Base-by-base conservation (phyloP, 106 monocot genomes). In the Dendrobium huoshanense region DNA sequence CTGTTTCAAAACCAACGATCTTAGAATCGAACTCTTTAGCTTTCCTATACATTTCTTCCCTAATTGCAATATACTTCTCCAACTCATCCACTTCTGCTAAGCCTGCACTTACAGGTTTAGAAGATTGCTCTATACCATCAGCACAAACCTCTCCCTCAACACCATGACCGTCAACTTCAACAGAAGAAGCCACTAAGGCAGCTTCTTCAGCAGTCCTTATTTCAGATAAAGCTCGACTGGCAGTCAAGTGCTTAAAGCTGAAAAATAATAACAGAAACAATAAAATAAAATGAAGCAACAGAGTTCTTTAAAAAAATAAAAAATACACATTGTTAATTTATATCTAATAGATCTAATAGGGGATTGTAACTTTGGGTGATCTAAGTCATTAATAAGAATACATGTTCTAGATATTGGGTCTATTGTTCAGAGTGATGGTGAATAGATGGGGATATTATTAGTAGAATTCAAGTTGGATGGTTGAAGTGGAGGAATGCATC, bases 21-120 rank as follows among this genome's bases (percentile, higher is more conserved):
- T 95, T 98, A 88, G 90, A 92, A 80, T 98, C 97, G 73, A 82
- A 91, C 89, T 98, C 92, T 86, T 92, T 98, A 86, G 97, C 92
- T 90, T 92, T 98, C 79, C 91, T 98, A 89, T 94, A 98, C 88
- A 98, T 87, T 73, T 98, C 97, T 86, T 98, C 97, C 88, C 97
- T 98, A 79, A 91, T 81, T 85, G 87, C 85, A 76, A 92, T 79
- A 88, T 91, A 98, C 87, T 95, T 98, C 87, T 91, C 94, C 88
- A 92, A 80, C 81, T 95, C 88, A 77, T 92, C 92, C 75, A 85
- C 86, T 82, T 91, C 95, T 83, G 92, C 82, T 88, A 88, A 90
- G 45, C 87, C 87, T 72, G 83, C 86, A 88, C 82, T 90, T 92
- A 88, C 85, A 40, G 85, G 81, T 84, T 90, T 84, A 82, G 86